phyloP scores from a whole-genome alignment of 2,329 filamentous ascomycete species.

The Penicillium brevicompactum region DNA sequence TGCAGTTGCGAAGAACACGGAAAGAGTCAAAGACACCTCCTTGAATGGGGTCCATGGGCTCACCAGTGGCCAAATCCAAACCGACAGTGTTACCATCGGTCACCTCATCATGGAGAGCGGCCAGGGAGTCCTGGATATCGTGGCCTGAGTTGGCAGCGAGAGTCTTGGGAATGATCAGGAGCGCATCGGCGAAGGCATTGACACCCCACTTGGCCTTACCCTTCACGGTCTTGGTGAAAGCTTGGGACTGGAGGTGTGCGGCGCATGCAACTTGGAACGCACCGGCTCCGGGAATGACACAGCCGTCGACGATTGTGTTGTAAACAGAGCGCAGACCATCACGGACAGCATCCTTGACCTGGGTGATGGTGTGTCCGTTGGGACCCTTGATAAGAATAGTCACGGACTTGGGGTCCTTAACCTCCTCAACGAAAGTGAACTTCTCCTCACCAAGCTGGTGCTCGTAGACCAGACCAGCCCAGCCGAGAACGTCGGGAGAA shows the following conservation, averaged over 20 bases:
- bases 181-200: constrained; percentile 88
- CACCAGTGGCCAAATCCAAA: constrained; percentile 80
- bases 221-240: constrained; percentile 87
- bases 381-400: constrained; percentile 97
- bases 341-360: constrained; percentile 94
- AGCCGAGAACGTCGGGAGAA: constrained; percentile 83
- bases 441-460: constrained; percentile 98
- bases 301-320: constrained; percentile 99
- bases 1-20: constrained; percentile 87
- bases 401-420: constrained; percentile 97
- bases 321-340: constrained; percentile 95
- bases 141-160: constrained; percentile 94
- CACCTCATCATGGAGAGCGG: constrained; percentile 81
- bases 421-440: constrained; percentile 97
- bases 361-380: constrained; percentile 92
- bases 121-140: constrained; percentile 93
- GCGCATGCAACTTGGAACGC: constrained; percentile 96
- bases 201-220: constrained; percentile 98
- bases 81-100: constrained; percentile 83
- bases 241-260: constrained; percentile 80
- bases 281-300: constrained; percentile 90
- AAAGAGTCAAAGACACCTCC: constrained; percentile 96
- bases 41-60: constrained; percentile 92
- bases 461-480: constrained; percentile 96
- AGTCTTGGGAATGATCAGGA: constrained; percentile 96